Evolutionary conservation across 73 alveolate species (phyloP).

Genomic region (Paramecium biaurelia): DNA sequence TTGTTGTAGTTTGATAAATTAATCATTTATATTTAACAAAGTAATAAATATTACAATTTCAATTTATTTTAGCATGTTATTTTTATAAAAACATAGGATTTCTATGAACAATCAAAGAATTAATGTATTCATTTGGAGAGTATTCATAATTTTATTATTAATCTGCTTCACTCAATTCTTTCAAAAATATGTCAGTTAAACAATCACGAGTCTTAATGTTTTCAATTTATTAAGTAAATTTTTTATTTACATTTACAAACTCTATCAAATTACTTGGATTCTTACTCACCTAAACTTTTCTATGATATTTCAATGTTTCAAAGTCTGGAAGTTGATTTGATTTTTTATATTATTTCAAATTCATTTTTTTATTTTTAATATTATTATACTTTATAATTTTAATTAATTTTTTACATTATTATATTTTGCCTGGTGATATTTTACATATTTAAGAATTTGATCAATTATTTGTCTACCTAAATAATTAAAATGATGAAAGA

Average conservation of each 20-base stretch:
- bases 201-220: background rate
- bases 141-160: background rate
- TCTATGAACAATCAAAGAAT: background rate
- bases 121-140: background rate
- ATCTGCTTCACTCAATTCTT: background rate
- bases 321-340: background rate
- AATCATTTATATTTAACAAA: background rate
- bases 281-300: background rate
- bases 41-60: background rate
- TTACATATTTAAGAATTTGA: background rate
- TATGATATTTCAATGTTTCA: background rate
- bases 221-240: background rate
- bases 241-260: conserved; percentile 6
- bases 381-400: background rate
- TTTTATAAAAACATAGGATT: conserved; percentile 17
- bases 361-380: background rate
- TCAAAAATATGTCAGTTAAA: conserved; percentile 1
- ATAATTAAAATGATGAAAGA: conserved; percentile 1
- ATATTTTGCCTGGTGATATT: background rate
- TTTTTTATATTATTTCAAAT: background rate
- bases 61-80: background rate
- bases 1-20: background rate
- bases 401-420: background rate
- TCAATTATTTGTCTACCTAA: background rate
- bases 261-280: conserved; percentile 1